Evolutionary conservation across 495 filamentous ascomycete genomes (phyloP), one percentile per base, ranked within the genome.

Genomic region (Clohesyomyces aquaticus): DNA sequence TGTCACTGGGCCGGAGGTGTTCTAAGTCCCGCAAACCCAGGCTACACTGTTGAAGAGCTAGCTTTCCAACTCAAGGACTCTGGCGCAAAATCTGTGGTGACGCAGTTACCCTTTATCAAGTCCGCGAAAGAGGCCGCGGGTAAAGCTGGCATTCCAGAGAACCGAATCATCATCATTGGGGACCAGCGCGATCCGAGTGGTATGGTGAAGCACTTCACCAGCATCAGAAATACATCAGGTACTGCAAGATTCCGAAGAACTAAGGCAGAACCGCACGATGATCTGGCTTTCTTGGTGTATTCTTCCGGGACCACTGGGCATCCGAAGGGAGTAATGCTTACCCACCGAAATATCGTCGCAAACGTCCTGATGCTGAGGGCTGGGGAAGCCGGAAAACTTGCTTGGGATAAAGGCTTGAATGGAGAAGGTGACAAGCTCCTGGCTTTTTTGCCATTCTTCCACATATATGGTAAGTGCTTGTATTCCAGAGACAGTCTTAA

Each of bases 281-380:
- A 90, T 63, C 52, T 86, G 12, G 84, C 85, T 16, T 90, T 89
- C 68, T 74, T 91, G 51, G 79, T 94, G 63, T 98, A 96, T 75
- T 88, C 84, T 29, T 91, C 87, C 32, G 93, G 93, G n/a, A 97
- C 93, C 0, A 96, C 93, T 0, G 93, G 93, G 14, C 75, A 90
- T 55, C 93, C 94, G 1, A 97, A 98, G 76, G 93, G 93, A 18
- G 93, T 96, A n/a, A 89, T 90, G 85, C 77, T 97, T 9, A 88
- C 83, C 42, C 93, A 98, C 72, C 68, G 74, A 54, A 97, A 97
- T 74, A 85, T 97, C 49, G 79, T 93, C 2, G 76, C 90, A 64
- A 94, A 96, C 73, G 72, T 81, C 8, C 60, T 86, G 35, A 81
- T 83, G 75, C 71, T 84, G 10, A 79, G 75, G 9, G 76, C 77